phyloP scores from a whole-genome alignment of 176 grass and related monocot genomes.

The Rhipidocladum racemiflorum region DNA sequence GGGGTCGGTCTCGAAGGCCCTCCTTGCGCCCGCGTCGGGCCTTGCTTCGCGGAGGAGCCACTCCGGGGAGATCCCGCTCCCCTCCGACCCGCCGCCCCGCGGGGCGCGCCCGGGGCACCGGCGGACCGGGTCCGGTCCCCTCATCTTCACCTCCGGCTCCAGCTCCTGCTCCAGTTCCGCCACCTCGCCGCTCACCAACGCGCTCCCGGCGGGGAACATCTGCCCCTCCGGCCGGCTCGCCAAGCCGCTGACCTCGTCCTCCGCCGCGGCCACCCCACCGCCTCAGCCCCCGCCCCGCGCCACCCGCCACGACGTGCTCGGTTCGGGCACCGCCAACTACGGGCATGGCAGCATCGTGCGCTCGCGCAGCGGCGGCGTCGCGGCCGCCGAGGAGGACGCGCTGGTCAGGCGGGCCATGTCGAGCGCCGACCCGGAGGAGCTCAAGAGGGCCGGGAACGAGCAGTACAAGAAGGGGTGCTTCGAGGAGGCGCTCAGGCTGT shows the following conservation, averaged over 20 bases:
- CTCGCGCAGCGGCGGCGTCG: constrained; percentile 33
- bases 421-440: constrained; percentile 78
- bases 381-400: constrained; percentile 42
- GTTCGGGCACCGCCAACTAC: constrained; percentile 87
- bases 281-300: constrained; percentile 36
- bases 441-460: constrained; percentile 85
- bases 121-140: constrained; percentile 74
- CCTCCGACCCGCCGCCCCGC: constrained; percentile 9
- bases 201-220: constrained; percentile 82
- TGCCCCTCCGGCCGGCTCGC: constrained; percentile 75
- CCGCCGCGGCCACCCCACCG: constrained; percentile 34
- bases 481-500: constrained; percentile 71
- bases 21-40: constrained; percentile 12
- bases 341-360: constrained; percentile 89
- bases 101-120: constrained; percentile 49
- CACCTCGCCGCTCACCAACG: constrained; percentile 66
- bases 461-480: constrained; percentile 76
- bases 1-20: constrained; percentile 40
- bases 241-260: constrained; percentile 45
- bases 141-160: constrained; percentile 63
- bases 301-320: constrained; percentile 64
- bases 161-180: constrained; percentile 53
- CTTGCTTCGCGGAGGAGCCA: constrained; percentile 64
- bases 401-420: constrained; percentile 50
- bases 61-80: constrained; percentile 76